These are phyloP conservation scores for Rhizophagus sp. DNA, from an alignment of 192 early-diverging fungal species.

Conservation along the genomic window DNA sequence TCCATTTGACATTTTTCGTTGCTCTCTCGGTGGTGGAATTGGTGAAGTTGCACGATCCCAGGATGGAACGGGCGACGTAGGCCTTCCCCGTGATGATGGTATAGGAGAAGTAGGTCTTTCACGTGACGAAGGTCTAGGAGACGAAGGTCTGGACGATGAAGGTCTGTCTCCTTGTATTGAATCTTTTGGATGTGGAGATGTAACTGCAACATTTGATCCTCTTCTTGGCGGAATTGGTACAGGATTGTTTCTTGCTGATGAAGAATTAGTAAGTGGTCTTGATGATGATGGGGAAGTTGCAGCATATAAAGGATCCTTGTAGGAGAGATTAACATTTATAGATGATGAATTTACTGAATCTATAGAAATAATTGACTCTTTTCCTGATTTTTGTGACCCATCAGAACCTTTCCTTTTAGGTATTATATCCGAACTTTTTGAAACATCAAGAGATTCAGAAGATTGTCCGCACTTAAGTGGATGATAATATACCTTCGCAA, in stretches of 20 bases:
- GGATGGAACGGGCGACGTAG: neutral
- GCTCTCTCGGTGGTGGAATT: neutral
- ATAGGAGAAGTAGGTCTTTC: slow-evolving; percentile 8
- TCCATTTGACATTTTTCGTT: neutral
- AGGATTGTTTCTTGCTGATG: neutral
- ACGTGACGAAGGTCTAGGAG: neutral
- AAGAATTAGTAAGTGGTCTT: neutral
- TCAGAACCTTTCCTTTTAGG: slow-evolving; percentile 6
- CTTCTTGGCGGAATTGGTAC: neutral
- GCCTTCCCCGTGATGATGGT: neutral
- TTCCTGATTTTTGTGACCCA: neutral
- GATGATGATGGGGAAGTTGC: neutral
- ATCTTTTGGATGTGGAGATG: neutral
- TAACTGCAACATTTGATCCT: neutral
- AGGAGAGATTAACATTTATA: neutral
- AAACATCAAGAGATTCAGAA: neutral
- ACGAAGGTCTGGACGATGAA: neutral
- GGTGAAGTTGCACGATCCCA: neutral
- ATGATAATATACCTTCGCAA: neutral
- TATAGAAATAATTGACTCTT: neutral
- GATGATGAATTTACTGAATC: neutral
- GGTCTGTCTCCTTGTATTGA: neutral
- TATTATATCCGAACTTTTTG: neutral
- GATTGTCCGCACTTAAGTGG: neutral
- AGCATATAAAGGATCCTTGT: neutral